These are phyloP conservation scores for Austroboletus rostrupii DNA, from an alignment of 1,284 basidiomycete genomes.

Conservation along the genomic window DNA sequence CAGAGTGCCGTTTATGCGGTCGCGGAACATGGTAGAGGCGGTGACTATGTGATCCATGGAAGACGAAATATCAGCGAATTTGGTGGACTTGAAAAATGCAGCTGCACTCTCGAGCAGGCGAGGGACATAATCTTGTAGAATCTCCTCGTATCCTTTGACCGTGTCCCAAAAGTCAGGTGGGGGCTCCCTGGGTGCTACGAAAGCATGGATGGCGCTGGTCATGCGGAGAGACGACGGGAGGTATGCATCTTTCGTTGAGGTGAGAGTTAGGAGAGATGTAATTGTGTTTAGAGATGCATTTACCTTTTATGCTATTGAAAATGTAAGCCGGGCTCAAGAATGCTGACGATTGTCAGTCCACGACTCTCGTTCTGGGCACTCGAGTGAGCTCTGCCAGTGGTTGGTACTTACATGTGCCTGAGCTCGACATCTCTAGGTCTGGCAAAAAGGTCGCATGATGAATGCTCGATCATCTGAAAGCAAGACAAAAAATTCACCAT, in stretches of 20 bases:
- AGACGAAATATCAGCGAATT: conserved; percentile 5
- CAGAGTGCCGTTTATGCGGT: conserved; percentile 4
- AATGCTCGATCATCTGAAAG: background rate
- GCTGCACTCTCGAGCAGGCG: conserved; percentile 3
- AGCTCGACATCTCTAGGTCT: too few relatives aligned
- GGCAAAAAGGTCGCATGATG: background rate
- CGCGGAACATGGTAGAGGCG: conserved; percentile 11
- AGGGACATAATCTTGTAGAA: conserved; percentile 2
- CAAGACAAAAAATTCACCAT: background rate
- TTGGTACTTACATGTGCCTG: too few relatives aligned
- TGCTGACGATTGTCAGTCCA: too few relatives aligned
- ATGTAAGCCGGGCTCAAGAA: background rate
- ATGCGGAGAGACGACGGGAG: background rate
- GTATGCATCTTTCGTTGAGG: background rate
- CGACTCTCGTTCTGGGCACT: too few relatives aligned
- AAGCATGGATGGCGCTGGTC: background rate
- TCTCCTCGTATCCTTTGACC: conserved; percentile 1
- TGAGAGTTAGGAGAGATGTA: background rate
- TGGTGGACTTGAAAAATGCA: background rate
- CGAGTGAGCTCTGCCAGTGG: too few relatives aligned
- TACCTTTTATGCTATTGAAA: background rate
- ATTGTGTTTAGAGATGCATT: background rate
- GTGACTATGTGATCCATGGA: conserved; percentile 8
- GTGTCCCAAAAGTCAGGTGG: conserved; percentile 10
- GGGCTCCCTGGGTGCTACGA: background rate